Conservation (phyloP, 2,329 filamentous ascomycete genomes). For the Trichoderma simmonsii region DNA sequence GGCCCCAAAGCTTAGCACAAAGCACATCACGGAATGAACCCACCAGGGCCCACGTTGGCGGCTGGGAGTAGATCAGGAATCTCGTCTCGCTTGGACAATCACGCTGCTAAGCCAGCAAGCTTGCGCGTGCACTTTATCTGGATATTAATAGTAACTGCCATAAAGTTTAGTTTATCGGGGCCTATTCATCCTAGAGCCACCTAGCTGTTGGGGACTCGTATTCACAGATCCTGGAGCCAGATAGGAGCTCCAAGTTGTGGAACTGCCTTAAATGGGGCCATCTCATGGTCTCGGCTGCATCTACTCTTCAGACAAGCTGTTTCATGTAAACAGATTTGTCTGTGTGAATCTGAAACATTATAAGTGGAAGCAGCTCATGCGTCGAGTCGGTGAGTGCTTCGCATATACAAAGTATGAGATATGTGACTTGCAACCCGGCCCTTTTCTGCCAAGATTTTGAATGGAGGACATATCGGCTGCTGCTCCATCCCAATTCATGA, state of each 20-base stretch:
- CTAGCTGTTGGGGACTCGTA: neutral
- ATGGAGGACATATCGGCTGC: neutral
- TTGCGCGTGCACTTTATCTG: neutral
- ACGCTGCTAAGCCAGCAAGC: conserved; percentile 1
- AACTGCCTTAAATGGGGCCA: neutral
- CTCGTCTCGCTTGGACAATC: neutral
- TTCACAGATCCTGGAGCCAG: neutral
- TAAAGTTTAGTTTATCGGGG: neutral
- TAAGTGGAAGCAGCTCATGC: neutral
- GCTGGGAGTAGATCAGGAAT: neutral
- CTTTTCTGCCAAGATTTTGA: neutral
- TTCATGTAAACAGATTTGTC: neutral
- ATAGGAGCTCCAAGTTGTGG: neutral
- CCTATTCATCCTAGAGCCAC: neutral
- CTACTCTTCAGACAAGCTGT: neutral
- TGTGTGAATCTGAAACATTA: neutral
- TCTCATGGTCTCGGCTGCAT: neutral
- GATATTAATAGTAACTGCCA: conserved; percentile 7
- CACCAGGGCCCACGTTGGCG: conserved; percentile 1
- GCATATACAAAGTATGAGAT: neutral
- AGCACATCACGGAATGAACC: conserved; percentile 6
- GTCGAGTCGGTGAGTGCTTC: neutral
- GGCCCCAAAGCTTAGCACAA: conserved; percentile 9
- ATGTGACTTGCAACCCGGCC: neutral
- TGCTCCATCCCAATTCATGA: too few species aligned